phyloP scores from a whole-genome alignment of 495 filamentous ascomycete species.

The Darksidea phi region DNA sequence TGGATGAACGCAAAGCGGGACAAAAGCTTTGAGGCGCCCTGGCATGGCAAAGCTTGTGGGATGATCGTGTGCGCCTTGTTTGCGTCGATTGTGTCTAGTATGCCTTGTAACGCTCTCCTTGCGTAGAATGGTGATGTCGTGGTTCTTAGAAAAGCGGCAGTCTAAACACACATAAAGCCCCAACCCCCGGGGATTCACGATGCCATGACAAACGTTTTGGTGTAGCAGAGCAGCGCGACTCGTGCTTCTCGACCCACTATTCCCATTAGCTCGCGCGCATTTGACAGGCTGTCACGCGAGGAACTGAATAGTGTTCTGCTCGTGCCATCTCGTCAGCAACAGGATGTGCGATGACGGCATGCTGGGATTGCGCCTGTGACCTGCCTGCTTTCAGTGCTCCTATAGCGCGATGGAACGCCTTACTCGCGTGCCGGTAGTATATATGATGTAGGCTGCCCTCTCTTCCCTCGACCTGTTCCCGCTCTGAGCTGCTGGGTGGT shows the following conservation, averaged over 20 bases:
- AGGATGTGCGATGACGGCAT: slow-evolving; percentile 5
- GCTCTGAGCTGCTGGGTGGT: too few species aligned
- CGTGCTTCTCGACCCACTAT: background rate
- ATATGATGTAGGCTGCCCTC: too few species aligned
- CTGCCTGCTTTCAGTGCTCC: background rate
- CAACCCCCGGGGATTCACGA: too few species aligned
- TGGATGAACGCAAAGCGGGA: too few species aligned
- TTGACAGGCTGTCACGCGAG: background rate
- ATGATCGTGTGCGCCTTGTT: background rate
- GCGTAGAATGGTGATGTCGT: too few species aligned
- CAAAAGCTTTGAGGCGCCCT: slow-evolving; percentile 17
- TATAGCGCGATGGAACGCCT: too few species aligned
- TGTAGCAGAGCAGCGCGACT: background rate
- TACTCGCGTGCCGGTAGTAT: too few species aligned
- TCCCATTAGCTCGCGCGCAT: background rate
- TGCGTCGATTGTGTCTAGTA: background rate
- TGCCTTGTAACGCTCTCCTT: background rate
- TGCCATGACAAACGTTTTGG: too few species aligned
- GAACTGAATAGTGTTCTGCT: background rate
- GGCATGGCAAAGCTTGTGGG: slow-evolving; percentile 21
- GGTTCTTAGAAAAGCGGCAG: too few species aligned
- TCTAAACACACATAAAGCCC: too few species aligned
- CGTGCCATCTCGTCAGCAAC: background rate
- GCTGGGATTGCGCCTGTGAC: background rate
- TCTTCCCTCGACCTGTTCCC: too few species aligned